phyloP scores from a whole-genome alignment of 306 rosid species.

The Pyrus bretschneideri region DNA sequence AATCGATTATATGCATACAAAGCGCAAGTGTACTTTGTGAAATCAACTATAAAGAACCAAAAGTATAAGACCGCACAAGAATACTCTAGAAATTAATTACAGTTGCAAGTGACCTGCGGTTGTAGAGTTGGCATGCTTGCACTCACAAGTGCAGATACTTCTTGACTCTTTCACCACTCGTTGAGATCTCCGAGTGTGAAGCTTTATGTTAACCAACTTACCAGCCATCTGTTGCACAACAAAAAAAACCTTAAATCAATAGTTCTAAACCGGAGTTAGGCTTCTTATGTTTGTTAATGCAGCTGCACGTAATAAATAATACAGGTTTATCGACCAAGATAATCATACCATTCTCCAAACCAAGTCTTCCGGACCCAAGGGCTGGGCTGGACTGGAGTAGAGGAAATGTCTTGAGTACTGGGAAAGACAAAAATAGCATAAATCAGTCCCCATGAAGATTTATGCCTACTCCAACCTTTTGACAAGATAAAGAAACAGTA shows the following conservation, averaged over 20 bases:
- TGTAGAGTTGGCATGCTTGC: slow-evolving; percentile 52
- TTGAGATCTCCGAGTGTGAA: slow-evolving; percentile 73
- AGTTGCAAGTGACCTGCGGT: slow-evolving; percentile 14
- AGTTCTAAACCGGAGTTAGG: background rate
- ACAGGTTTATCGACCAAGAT: background rate
- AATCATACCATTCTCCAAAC: slow-evolving; percentile 90
- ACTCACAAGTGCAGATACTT: slow-evolving; percentile 66
- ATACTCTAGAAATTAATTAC: background rate
- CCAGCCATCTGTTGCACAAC: slow-evolving; percentile 67
- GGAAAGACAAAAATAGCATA: slow-evolving; percentile 8
- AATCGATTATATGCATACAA: background rate
- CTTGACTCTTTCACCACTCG: slow-evolving; percentile 86
- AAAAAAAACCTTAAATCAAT: background rate
- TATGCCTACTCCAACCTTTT: background rate
- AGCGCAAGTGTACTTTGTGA: background rate
- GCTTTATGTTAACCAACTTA: slow-evolving; percentile 78
- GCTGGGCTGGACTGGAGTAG: slow-evolving; percentile 86
- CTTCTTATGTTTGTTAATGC: background rate
- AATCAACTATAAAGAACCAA: background rate
- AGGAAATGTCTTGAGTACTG: slow-evolving; percentile 87
- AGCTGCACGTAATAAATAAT: background rate
- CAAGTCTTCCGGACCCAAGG: slow-evolving; percentile 94
- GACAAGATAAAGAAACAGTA: background rate
- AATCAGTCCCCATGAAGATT: background rate
- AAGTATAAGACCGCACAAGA: background rate